These are phyloP conservation scores for Tylopilus sp. DNA, from an alignment of 768 basidiomycete species.

Conservation along the genomic window DNA sequence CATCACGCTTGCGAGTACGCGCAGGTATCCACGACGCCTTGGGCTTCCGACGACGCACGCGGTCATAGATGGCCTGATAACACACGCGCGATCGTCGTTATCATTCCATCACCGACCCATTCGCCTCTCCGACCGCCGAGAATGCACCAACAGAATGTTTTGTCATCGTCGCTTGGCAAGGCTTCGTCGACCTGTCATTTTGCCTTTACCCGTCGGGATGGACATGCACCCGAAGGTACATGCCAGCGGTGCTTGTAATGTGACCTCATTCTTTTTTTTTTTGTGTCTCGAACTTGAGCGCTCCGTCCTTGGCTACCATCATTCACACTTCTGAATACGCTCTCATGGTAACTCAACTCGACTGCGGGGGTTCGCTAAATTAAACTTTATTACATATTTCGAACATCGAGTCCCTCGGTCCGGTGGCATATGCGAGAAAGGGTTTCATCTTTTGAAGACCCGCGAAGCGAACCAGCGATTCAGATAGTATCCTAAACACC, in stretches of 20 bases:
- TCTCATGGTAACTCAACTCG: constrained; percentile 12
- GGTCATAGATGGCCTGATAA: constrained; percentile 14
- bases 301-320: constrained; percentile 20
- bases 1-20: neutral
- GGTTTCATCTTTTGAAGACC: neutral
- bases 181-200: neutral
- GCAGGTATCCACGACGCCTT: neutral
- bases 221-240: neutral
- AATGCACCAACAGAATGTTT: no score
- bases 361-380: neutral
- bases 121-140: no score
- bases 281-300: neutral
- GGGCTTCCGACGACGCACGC: neutral
- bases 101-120: no score
- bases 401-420: neutral
- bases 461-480: neutral
- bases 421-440: no score
- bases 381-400: constrained; percentile 15
- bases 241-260: no score
- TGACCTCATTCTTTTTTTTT: no score
- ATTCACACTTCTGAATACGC: neutral
- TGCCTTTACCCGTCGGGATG: neutral
- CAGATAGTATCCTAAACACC: constrained; percentile 5
- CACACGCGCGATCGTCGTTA: neutral
- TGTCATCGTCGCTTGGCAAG: neutral